Evolutionary conservation across 306 rosid genomes (phyloP), one percentile per base, ranked within the genome.

Genomic region (Glycyrrhiza uralensis): DNA sequence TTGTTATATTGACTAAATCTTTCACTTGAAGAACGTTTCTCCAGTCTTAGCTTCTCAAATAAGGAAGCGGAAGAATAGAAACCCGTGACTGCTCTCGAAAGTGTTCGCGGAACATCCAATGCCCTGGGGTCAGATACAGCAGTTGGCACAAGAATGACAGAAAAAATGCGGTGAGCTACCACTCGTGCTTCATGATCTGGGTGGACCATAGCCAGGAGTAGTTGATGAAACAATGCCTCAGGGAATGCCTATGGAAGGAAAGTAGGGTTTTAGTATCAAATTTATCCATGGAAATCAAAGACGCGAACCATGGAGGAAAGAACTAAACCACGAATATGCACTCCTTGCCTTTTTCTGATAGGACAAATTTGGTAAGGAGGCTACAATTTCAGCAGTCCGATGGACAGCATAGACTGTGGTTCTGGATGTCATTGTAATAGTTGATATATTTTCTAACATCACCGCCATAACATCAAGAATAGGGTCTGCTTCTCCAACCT

Each of bases 41-140:
- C 96, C 72, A 65, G 75, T 77, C 80, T 78, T 24, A 91, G 84
- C 86, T 85, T 95, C 87, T 88, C 96, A 76, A 89, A 89, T 74
- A 95, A 87, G 54, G 95, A 94, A 32, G 99, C 99, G 49, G 99
- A 95, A 76, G 96, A 91, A 56, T 92, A 84, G 79, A 91, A 95
- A 60, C 86, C 92, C 24, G 99, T 89, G 58, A 89, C 96, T 15
- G 99, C 77, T 85, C 96, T 84, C 2, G 99, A 91, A 30, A 95
- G 91, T 12, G 96, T 78, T 82, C 89, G 84, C 5, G 91, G 93
- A 76, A 87, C 61, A 74, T 67, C 83, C 12, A 59, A 72, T 20
- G 85, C 75, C 87, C 79, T 89, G 14, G 81, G 58, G 49, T 77
- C 70, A 13, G 82, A 64, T n/a, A n/a, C n/a, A 79, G 66, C 57